Base-by-base conservation (phyloP, 2,329 filamentous ascomycete species). In the Fusarium nisikadoi region DNA sequence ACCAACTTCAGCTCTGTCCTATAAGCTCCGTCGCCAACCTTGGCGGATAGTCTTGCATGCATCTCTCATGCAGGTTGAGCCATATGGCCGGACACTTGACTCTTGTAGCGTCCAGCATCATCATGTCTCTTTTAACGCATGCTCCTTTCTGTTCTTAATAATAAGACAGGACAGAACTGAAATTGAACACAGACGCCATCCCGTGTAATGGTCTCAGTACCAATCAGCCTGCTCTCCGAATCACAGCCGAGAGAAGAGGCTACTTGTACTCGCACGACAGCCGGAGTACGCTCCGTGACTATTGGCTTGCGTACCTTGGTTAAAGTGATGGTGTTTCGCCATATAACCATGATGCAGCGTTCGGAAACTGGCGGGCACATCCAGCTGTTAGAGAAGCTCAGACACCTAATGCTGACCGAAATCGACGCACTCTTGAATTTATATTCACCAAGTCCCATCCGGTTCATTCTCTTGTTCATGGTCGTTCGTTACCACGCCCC, bases 391-490 rank as follows among this genome's bases (percentile, higher is more conserved):
- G 25, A 23, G 35, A 68, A 56, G 57, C 68, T 71, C 57, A 63
- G 53, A 52, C 20, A 33, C 25, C 38, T 35, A 57, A 66, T 63
- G 23, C 46, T 59, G 19, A 14, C 57, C 31, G 42, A 17, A 33
- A 46, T 42, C 17, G 35, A 58, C 62, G 41, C 16, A 39, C 27
- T 59, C 52, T 57, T 54, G n/a, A 39, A 50, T 49, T 68, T 69
- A 58, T 69, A 69, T 52, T 41, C 49, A 23, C 61, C 36, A 39
- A 53, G 27, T 52, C 49, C 35, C 53, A 49, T 67, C 75, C 73
- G 67, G 55, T 70, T 67, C 70, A 61, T 72, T 76, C 71, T 73
- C 75, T 77, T 75, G 61, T 75, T 70, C 68, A 70, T 52, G 31
- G 56, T 68, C 49, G 41, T 60, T 73, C 56, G 49, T 62, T 57